Conservation (phyloP, 1,284 basidiomycete genomes). For the Butyriboletus appendiculatus region DNA sequence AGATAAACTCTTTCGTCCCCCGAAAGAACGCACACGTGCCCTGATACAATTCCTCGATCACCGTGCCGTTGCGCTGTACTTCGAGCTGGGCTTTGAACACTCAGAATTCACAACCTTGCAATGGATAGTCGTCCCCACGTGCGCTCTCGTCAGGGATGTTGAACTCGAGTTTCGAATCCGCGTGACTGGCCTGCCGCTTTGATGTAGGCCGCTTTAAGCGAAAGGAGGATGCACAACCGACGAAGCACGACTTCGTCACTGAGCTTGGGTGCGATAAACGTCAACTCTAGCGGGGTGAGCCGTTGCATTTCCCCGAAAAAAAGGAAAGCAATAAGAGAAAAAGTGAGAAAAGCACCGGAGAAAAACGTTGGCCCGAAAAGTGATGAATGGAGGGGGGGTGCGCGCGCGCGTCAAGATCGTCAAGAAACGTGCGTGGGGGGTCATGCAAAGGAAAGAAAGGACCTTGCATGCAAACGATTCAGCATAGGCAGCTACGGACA, state of each 20-base stretch:
- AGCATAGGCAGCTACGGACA: slow-evolving; percentile 57
- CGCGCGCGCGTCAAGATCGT: neutral
- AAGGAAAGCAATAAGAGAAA: neutral
- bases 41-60: slow-evolving; percentile 68
- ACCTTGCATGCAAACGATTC: slow-evolving; percentile 78
- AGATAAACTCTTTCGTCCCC: slow-evolving; percentile 67
- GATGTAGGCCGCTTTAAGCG: slow-evolving; percentile 77
- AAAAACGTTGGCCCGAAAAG: neutral
- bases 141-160: slow-evolving; percentile 63
- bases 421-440: neutral
- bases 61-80: slow-evolving; percentile 52
- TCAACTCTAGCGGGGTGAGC: slow-evolving; percentile 60
- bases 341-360: neutral
- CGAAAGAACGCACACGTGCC: slow-evolving; percentile 76
- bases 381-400: neutral
- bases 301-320: neutral
- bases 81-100: slow-evolving; percentile 80
- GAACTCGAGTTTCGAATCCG: slow-evolving; percentile 82
- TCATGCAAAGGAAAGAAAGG: slow-evolving; percentile 18
- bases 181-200: slow-evolving; percentile 77
- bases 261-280: slow-evolving; percentile 50
- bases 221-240: slow-evolving; percentile 70
- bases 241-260: slow-evolving; percentile 66
- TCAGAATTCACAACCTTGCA: slow-evolving; percentile 82
- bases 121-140: slow-evolving; percentile 61